Evolutionary conservation across 2,329 filamentous ascomycete species (phyloP), one percentile per base, ranked within the genome.

Genomic region (Trichoderma endophyticum): DNA sequence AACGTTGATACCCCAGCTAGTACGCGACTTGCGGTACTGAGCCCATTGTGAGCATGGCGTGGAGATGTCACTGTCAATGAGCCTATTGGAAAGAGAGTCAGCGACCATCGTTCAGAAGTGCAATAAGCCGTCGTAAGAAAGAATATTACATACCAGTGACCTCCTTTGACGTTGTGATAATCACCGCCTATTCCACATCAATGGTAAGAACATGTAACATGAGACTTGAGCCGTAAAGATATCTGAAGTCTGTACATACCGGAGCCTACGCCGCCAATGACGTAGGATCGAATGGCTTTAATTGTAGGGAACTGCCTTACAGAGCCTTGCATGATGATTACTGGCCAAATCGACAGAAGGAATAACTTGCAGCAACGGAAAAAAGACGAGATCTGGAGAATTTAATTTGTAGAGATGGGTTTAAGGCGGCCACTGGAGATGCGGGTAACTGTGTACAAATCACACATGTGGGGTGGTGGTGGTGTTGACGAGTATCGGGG

Each of bases 1-100:
- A 8, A 97, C 94, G 77, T 98, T 98, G 86, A 98, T 98, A 48
- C 95, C 95, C 93, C 94, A 98, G 80, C 91, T 94, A 14, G 94
- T 97, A 77, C 95, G 88, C 48, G 94, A 97, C 73, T 91, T 89
- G 75, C 94, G 90, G 82, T 97, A 98, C 77, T 95, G 88, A 64
- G 94, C 95, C 88, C 95, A 97, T 7, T 70, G 67, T n/a, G 67
- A 70, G n/a, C 36, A 51, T 26, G 95, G 95, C 1, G 94, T 98
- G 2, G 95, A 94, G 80, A 98, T 98, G 76, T 95, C 91, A 73
- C 92, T 92, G 83, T 97, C 95, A 75, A 98, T 92, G 76, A 98
- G 86, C 95, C 94, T 97, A 82, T 85, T 21, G 3, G 4, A 18
- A 36, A 54, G 57, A 3, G 28, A 34, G 30, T 64, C 32, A 71